A percentile compares a stretch with the other conserved stretches of the same genome.
These are phyloP conservation scores for Ceratocystis smalleyi DNA, from an alignment of 2,329 filamentous ascomycete species.

Conservation along the genomic window DNA sequence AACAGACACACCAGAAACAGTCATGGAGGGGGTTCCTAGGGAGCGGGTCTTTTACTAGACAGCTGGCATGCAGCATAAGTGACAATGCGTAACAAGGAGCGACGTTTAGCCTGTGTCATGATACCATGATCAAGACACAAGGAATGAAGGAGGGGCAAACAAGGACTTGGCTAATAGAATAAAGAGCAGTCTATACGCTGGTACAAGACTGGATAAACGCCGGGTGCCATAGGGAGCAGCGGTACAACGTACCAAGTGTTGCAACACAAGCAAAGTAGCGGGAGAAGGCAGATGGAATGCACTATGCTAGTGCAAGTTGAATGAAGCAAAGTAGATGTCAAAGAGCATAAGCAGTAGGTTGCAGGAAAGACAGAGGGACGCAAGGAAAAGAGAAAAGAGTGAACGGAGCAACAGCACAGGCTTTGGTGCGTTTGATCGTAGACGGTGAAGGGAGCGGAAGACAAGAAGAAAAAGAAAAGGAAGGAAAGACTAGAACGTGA, in stretches of 20 bases:
- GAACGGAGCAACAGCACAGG: neutral
- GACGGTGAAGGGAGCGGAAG: neutral
- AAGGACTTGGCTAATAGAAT: neutral
- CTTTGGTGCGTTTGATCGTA: neutral
- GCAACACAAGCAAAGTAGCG: neutral
- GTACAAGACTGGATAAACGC: neutral
- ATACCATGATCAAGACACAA: neutral
- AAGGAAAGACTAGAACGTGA: neutral
- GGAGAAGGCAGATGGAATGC: neutral
- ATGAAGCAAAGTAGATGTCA: neutral
- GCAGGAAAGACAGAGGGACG: neutral
- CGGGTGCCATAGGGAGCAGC: neutral
- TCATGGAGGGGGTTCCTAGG: neutral
- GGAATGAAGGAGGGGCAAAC: neutral
- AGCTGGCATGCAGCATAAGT: neutral
- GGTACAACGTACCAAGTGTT: neutral
- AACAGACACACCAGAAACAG: neutral
- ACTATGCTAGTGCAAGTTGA: neutral
- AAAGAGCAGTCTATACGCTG: neutral
- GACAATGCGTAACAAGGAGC: neutral
- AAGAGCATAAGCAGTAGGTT: neutral
- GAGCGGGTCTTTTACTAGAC: neutral
- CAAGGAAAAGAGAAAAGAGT: too few species aligned
- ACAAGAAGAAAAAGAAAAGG: neutral
- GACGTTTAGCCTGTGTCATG: neutral